Percentiles rank a stretch among this genome's conserved stretches.
Evolutionary conservation across 2,329 filamentous ascomycete species (phyloP).

Genomic region (Nannizzia gypsea): DNA sequence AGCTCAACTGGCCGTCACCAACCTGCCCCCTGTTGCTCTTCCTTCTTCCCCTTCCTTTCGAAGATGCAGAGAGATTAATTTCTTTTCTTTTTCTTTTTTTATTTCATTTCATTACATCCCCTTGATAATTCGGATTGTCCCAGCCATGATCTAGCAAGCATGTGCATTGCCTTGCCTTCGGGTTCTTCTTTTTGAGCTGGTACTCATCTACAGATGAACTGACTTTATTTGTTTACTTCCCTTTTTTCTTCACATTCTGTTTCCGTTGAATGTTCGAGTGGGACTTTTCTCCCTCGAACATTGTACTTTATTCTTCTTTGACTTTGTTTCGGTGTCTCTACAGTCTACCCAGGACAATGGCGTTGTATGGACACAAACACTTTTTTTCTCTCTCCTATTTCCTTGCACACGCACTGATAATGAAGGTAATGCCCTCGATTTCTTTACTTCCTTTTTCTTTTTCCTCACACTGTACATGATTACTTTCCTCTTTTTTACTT

Average conservation of each 20-base stretch:
- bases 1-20: background rate
- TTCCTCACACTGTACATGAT: background rate
- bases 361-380: background rate
- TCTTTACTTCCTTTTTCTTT: background rate
- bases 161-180: background rate
- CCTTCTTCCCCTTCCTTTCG: background rate
- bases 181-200: constrained; percentile 4
- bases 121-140: background rate
- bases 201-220: constrained; percentile 1
- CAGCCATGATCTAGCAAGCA: background rate
- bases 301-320: background rate
- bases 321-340: background rate
- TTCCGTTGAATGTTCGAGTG: constrained; percentile 2
- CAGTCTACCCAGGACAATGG: background rate
- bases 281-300: constrained; percentile 1
- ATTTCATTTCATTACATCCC: background rate
- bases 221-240: background rate
- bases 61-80: background rate
- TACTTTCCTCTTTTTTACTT: background rate
- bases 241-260: background rate
- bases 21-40: background rate
- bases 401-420: background rate
- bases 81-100: too few species aligned
- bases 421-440: background rate
- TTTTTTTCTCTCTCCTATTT: background rate